These are phyloP conservation scores for Priceomyces melissophilus DNA, from an alignment of 805 yeast genomes.

Conservation along the genomic window DNA sequence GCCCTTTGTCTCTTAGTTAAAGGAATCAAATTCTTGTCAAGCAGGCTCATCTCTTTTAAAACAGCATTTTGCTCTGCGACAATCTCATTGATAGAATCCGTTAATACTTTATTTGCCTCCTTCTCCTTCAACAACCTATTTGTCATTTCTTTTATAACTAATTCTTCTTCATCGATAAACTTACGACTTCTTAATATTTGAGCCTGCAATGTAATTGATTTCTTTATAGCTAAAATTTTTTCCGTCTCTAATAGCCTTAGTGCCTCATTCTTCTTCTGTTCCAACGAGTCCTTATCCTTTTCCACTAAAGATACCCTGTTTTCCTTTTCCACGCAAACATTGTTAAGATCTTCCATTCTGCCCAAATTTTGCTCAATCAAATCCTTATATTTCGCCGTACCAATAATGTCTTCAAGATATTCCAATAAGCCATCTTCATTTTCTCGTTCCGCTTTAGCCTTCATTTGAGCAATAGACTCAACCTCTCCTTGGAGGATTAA, in stretches of 20 bases:
- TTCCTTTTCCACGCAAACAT: constrained; percentile 76
- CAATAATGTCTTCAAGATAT: constrained; percentile 94
- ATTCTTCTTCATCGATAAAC: constrained; percentile 35
- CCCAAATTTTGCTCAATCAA: constrained; percentile 62
- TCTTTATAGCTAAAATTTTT: constrained; percentile 52
- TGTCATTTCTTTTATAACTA: constrained; percentile 37
- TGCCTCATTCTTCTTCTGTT: constrained; percentile 72
- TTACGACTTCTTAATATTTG: constrained; percentile 39
- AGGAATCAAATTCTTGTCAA: constrained; percentile 17
- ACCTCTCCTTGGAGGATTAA: constrained; percentile 97
- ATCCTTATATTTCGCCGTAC: constrained; percentile 80
- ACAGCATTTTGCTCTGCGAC: constrained; percentile 30
- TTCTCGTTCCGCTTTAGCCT: constrained; percentile 90
- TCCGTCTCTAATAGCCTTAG: constrained; percentile 62
- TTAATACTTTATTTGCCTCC: constrained; percentile 21
- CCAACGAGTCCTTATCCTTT: constrained; percentile 59
- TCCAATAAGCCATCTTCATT: constrained; percentile 92
- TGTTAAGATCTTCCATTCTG: constrained; percentile 72
- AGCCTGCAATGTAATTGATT: constrained; percentile 56
- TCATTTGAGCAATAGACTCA: constrained; percentile 98
- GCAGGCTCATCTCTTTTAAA: constrained; percentile 8
- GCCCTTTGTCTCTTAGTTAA: constrained; percentile 29
- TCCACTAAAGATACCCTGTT: constrained; percentile 76
- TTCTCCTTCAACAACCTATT: constrained; percentile 32
- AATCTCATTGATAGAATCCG: constrained; percentile 24